Evolutionary conservation across 2,329 filamentous ascomycete species (phyloP).

Genomic region (Eutypella sp.): DNA sequence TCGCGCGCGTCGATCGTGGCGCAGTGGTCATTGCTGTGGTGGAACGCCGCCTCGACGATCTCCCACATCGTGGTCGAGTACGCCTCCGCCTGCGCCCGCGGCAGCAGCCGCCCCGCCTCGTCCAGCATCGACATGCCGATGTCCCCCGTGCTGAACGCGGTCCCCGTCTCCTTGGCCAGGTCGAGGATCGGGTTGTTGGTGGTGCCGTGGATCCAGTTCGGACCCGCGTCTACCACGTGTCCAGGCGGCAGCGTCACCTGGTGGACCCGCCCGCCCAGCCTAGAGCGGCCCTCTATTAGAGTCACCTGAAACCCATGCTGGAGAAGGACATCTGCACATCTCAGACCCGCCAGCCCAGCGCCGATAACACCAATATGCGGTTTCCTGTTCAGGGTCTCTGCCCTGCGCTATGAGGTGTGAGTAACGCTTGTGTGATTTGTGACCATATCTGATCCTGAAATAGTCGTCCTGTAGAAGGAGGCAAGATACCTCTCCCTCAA

Average conservation of each 20-base stretch:
- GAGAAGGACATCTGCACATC: slow-evolving; percentile 64
- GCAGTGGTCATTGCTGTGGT: slow-evolving; percentile 55
- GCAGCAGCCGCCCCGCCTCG: slow-evolving; percentile 48
- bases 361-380: slow-evolving; percentile 64
- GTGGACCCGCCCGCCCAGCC: slow-evolving; percentile 61
- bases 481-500: not conserved
- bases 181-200: slow-evolving; percentile 65
- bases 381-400: slow-evolving; percentile 22
- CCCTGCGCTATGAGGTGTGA: slow-evolving; percentile 20
- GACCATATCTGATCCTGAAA: too few species aligned
- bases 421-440: not conserved
- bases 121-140: slow-evolving; percentile 51
- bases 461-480: not conserved
- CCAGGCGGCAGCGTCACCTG: slow-evolving; percentile 43
- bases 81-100: slow-evolving; percentile 38
- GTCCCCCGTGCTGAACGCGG: slow-evolving; percentile 43
- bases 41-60: slow-evolving; percentile 63
- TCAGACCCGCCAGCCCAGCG: slow-evolving; percentile 65
- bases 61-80: slow-evolving; percentile 58
- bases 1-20: slow-evolving; percentile 40
- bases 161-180: slow-evolving; percentile 58
- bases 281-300: slow-evolving; percentile 61
- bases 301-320: slow-evolving; percentile 62
- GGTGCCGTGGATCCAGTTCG: slow-evolving; percentile 79
- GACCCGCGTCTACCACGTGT: slow-evolving; percentile 53